These are phyloP conservation scores for Lathyrus aphaca DNA, from an alignment of 306 rosid genomes.

Conservation along the genomic window DNA sequence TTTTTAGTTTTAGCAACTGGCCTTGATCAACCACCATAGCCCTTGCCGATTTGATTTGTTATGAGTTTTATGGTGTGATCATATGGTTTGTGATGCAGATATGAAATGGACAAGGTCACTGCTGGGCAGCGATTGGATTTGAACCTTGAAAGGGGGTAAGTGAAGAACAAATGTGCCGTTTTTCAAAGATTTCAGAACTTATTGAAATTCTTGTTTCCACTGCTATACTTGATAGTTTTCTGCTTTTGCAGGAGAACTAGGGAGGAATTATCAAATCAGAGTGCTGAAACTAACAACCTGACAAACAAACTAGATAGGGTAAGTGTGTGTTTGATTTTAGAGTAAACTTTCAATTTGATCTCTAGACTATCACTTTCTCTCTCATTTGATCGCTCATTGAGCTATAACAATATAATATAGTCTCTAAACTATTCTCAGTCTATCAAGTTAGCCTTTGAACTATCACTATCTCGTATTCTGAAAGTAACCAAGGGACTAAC, in stretches of 20 bases:
- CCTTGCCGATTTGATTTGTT: constrained; percentile 6
- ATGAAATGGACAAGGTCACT: constrained; percentile 91
- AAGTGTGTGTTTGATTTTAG: constrained; percentile 32
- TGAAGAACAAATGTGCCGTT: constrained; percentile 19
- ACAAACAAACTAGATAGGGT: constrained; percentile 95
- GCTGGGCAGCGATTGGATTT: constrained; percentile 95
- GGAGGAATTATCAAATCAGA: constrained; percentile 88
- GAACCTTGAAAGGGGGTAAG: constrained; percentile 97
- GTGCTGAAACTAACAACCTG: constrained; percentile 83
- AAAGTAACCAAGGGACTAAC: too few species aligned
- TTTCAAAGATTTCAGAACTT: constrained; percentile 23
- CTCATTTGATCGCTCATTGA: too few species aligned
- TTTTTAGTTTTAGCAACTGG: constrained; percentile 18
- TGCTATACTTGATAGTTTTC: constrained; percentile 1
- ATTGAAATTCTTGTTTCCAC: not conserved
- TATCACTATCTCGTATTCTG: too few species aligned
- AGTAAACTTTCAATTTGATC: not conserved
- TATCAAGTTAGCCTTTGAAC: too few species aligned
- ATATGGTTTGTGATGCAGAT: constrained; percentile 57
- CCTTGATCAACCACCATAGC: constrained; percentile 19
- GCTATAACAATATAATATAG: too few species aligned
- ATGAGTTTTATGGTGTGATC: constrained; percentile 31
- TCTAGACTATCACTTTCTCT: too few species aligned
- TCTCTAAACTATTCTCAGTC: too few species aligned
- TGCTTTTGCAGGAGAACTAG: constrained; percentile 75